These are phyloP conservation scores for Pichia rugopelliculosa DNA, from an alignment of 805 yeast species.

Conservation along the genomic window DNA sequence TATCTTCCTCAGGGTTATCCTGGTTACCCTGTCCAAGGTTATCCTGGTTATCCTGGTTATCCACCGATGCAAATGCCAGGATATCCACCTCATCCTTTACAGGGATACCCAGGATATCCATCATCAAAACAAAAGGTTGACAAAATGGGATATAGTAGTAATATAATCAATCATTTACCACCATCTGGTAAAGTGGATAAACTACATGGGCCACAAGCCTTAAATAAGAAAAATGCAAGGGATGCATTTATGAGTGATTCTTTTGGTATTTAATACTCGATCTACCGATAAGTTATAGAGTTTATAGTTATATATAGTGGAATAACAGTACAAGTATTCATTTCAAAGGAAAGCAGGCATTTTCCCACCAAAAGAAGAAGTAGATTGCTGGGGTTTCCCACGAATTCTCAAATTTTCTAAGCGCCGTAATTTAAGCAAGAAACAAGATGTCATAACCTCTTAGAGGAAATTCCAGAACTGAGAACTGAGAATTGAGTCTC, in stretches of 20 bases:
- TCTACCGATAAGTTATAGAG: too few relatives aligned
- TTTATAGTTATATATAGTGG: too few relatives aligned
- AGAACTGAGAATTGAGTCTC: neutral
- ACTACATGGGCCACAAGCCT: constrained; percentile 34
- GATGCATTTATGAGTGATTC: constrained; percentile 58
- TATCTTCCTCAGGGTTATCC: neutral
- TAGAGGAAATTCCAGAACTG: too few relatives aligned
- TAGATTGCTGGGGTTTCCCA: neutral
- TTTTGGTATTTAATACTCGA: constrained; percentile 52
- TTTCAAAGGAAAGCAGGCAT: neutral
- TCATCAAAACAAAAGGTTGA: neutral
- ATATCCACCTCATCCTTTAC: neutral
- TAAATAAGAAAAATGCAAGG: constrained; percentile 51
- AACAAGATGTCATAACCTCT: too few relatives aligned
- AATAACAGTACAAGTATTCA: too few relatives aligned
- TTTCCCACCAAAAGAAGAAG: neutral
- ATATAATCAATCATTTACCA: constrained; percentile 43
- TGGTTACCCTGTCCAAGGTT: neutral
- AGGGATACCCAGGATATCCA: neutral
- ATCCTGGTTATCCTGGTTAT: neutral
- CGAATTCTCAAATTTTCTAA: neutral
- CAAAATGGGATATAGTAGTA: constrained; percentile 25
- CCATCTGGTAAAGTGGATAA: constrained; percentile 36
- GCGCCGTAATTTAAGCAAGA: too few relatives aligned
- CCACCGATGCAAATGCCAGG: constrained; percentile 1